phyloP scores from a whole-genome alignment of 768 basidiomycete species.

The Clavaria fumosa region DNA sequence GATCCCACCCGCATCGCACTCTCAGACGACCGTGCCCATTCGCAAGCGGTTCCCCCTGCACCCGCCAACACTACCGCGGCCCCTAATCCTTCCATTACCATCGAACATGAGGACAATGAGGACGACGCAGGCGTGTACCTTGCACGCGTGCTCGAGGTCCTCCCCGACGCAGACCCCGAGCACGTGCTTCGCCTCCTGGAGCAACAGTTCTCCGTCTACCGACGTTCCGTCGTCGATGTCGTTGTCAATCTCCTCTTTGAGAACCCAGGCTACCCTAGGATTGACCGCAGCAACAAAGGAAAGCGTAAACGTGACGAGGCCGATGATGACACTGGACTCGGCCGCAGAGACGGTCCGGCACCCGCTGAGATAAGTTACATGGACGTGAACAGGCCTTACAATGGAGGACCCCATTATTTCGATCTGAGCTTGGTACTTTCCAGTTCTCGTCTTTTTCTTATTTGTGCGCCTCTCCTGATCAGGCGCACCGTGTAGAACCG shows the following conservation, averaged over 20 bases:
- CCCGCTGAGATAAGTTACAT: slow-evolving; percentile 47
- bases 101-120: too few relatives aligned
- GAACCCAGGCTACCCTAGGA: slow-evolving; percentile 40
- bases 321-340: slow-evolving; percentile 23
- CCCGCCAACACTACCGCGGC: too few relatives aligned
- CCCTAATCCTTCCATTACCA: too few relatives aligned
- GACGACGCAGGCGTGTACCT: too few relatives aligned
- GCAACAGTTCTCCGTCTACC: slow-evolving; percentile 23
- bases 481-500: slow-evolving; percentile 24
- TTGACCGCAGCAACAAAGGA: slow-evolving; percentile 22
- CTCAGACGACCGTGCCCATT: too few relatives aligned
- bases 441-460: slow-evolving; percentile 5
- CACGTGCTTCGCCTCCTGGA: slow-evolving; percentile 36
- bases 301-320: too few relatives aligned
- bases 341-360: too few relatives aligned
- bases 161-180: slow-evolving; percentile 52
- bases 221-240: slow-evolving; percentile 29
- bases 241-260: slow-evolving; percentile 53
- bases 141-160: slow-evolving; percentile 45
- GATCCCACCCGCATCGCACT: too few relatives aligned
- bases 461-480: too few relatives aligned
- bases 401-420: slow-evolving; percentile 31
- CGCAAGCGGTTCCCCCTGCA: too few relatives aligned
- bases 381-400: slow-evolving; percentile 27
- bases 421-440: slow-evolving; percentile 36